Evolutionary conservation across 106 monocot species (phyloP).

Genomic region (Alisma plantagoaquatica): DNA sequence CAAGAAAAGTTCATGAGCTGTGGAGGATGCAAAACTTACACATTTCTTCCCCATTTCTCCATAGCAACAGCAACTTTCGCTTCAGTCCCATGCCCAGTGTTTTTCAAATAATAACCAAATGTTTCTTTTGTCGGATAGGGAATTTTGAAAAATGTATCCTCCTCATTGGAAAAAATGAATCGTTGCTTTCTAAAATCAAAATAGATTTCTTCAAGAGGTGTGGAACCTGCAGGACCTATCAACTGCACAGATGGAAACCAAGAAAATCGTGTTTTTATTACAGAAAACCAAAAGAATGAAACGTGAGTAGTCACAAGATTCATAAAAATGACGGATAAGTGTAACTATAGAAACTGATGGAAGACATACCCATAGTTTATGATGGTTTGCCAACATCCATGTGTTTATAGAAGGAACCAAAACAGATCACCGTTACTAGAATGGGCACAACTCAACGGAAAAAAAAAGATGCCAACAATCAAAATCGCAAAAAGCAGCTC

Average conservation of each 20-base stretch:
- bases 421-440: too few species aligned
- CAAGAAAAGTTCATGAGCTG: not conserved
- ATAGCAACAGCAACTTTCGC: conserved; percentile 64
- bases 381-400: too few species aligned
- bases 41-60: conserved; percentile 98
- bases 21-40: conserved; percentile 32
- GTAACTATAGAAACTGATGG: too few species aligned
- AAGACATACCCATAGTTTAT: too few species aligned
- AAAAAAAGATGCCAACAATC: too few species aligned
- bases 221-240: conserved; percentile 33
- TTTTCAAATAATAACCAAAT: conserved; percentile 78
- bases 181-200: conserved; percentile 99
- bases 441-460: too few species aligned
- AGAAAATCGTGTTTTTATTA: too few species aligned
- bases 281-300: too few species aligned
- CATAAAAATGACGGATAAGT: too few species aligned
- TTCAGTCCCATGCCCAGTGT: conserved; percentile 87
- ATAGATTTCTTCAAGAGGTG: conserved; percentile 55
- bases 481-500: too few species aligned
- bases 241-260: conserved; percentile 22
- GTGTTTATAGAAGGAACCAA: too few species aligned
- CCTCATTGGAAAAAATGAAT: conserved; percentile 62
- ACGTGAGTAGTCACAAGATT: too few species aligned
- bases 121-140: conserved; percentile 90
- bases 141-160: conserved; percentile 72